These are phyloP conservation scores for Scheffersomyces segobiensis DNA, from an alignment of 1,139 yeast genomes.

Conservation along the genomic window DNA sequence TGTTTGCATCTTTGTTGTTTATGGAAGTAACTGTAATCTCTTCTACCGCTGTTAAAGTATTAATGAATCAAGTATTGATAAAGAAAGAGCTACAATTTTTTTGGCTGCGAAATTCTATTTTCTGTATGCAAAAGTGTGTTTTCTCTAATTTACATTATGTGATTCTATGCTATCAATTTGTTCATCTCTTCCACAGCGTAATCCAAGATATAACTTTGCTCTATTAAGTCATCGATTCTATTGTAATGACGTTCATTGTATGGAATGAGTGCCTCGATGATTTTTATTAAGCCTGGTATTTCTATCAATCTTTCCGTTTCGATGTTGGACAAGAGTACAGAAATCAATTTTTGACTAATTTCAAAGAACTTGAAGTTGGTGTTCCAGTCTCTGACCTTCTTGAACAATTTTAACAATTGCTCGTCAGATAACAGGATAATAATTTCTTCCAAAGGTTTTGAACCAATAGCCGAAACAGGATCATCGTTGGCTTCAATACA, in stretches of 20 bases:
- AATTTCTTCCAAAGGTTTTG: conserved; percentile 64
- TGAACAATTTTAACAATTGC: conserved; percentile 60
- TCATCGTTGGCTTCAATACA: conserved; percentile 46
- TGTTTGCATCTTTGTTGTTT: background rate
- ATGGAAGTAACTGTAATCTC: conserved; percentile 1
- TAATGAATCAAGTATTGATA: background rate
- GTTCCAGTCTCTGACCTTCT: conserved; percentile 91
- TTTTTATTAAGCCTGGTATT: conserved; percentile 64
- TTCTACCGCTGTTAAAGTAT: conserved; percentile 4
- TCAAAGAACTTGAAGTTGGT: conserved; percentile 80
- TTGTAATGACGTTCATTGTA: conserved; percentile 83
- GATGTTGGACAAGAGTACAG: conserved; percentile 59
- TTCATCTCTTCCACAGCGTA: conserved; percentile 82
- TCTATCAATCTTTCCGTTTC: conserved; percentile 57
- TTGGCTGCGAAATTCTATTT: background rate
- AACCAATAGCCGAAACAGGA: conserved; percentile 54
- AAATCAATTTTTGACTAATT: conserved; percentile 74
- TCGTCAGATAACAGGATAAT: conserved; percentile 58
- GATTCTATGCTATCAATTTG: conserved; percentile 24
- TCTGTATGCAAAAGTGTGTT: background rate
- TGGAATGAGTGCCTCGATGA: conserved; percentile 76
- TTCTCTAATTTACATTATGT: conserved; percentile 3
- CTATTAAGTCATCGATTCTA: conserved; percentile 76
- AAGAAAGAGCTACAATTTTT: background rate
- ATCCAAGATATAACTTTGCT: conserved; percentile 82